Percentiles rank a stretch among this genome's conserved stretches.
Evolutionary conservation across 2,329 filamentous ascomycete genomes (phyloP).

Genomic region (Conoideocrella luteorostrata): DNA sequence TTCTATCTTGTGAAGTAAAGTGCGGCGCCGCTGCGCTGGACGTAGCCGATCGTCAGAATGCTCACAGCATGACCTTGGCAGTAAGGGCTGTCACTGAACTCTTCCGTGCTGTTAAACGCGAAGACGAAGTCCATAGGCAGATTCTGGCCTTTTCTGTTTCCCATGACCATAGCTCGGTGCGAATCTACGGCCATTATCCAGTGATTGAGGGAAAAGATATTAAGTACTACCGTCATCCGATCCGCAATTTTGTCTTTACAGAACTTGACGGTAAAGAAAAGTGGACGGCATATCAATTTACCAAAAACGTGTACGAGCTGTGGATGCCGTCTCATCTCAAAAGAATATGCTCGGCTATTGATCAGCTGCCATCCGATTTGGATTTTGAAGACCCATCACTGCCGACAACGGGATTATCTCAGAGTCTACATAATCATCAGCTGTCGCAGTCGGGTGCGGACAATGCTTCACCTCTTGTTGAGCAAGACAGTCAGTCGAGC

Average conservation of each 20-base stretch:
- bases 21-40: slow-evolving; percentile 30
- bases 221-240: slow-evolving; percentile 32
- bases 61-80: slow-evolving; percentile 34
- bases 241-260: slow-evolving; percentile 27
- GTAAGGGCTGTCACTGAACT: slow-evolving; percentile 32
- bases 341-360: too few relatives aligned
- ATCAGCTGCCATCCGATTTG: too few relatives aligned
- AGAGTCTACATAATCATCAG: too few relatives aligned
- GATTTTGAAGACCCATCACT: too few relatives aligned
- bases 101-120: slow-evolving; percentile 28
- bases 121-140: slow-evolving; percentile 31
- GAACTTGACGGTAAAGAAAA: slow-evolving; percentile 1
- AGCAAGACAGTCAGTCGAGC: too few relatives aligned
- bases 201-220: slow-evolving; percentile 26
- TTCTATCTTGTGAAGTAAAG: slow-evolving; percentile 42
- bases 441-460: too few relatives aligned
- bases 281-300: slow-evolving; percentile 2
- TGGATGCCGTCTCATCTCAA: too few relatives aligned
- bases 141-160: slow-evolving; percentile 39
- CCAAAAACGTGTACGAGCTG: slow-evolving; percentile 3
- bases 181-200: slow-evolving; percentile 37
- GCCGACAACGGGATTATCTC: too few relatives aligned
- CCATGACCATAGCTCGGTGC: slow-evolving; percentile 18
- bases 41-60: slow-evolving; percentile 33
- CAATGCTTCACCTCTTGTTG: too few relatives aligned